Evolutionary conservation across 2,329 filamentous ascomycete species (phyloP).

Genomic region (Penicillium concentricum): DNA sequence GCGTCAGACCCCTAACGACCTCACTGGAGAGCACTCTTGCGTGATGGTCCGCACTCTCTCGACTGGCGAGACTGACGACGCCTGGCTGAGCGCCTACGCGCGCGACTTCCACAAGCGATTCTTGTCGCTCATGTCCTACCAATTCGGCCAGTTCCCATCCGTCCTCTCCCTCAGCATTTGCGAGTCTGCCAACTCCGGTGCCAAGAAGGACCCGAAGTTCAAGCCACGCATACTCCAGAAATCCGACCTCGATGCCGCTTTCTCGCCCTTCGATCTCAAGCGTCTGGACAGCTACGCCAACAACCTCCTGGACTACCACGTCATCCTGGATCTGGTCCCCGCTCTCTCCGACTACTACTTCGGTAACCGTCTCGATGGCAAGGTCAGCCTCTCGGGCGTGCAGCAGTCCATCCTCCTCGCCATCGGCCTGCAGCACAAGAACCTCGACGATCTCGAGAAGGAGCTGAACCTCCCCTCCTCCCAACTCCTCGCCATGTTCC

Average conservation of each 20-base stretch:
- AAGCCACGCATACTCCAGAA: conserved; percentile 64
- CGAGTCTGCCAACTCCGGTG: conserved; percentile 74
- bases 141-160: conserved; percentile 80
- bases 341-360: conserved; percentile 82
- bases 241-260: conserved; percentile 68
- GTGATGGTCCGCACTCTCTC: conserved; percentile 86
- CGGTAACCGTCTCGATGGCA: conserved; percentile 66
- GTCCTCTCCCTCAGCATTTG: conserved; percentile 81
- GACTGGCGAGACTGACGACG: conserved; percentile 60
- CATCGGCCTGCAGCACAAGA: conserved; percentile 86
- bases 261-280: conserved; percentile 93
- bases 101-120: conserved; percentile 96
- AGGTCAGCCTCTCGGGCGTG: conserved; percentile 72
- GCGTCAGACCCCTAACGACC: conserved; percentile 89
- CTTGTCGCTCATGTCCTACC: conserved; percentile 82
- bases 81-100: conserved; percentile 88
- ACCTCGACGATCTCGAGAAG: conserved; percentile 73
- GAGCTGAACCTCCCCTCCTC: conserved; percentile 72
- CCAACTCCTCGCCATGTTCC: conserved; percentile 93
- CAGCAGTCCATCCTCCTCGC: conserved; percentile 87
- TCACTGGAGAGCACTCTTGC: conserved; percentile 96
- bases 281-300: conserved; percentile 92
- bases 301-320: conserved; percentile 96
- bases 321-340: conserved; percentile 90
- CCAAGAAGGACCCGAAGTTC: conserved; percentile 62